These are phyloP conservation scores for Coemansia sp. DNA, from an alignment of 192 early-diverging fungal genomes.

Conservation along the genomic window DNA sequence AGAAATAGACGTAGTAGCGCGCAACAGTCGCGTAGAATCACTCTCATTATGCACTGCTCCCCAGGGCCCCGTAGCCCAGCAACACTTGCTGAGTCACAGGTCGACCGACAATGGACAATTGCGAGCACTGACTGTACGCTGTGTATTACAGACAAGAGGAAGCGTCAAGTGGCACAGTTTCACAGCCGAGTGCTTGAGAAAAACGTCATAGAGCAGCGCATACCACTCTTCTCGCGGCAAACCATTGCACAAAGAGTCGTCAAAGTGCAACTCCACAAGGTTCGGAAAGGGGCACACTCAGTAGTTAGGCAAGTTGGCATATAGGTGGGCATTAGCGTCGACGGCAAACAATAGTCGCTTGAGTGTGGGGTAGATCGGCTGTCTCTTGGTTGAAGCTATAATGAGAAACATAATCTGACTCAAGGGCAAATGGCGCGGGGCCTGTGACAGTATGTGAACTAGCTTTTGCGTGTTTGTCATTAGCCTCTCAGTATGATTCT, in stretches of 20 bases:
- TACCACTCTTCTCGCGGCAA: constrained; percentile 49
- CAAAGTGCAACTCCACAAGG: constrained; percentile 45
- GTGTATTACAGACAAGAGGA: constrained; percentile 48
- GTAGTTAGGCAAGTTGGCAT: not conserved
- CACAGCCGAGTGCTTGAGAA: constrained; percentile 22
- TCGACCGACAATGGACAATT: constrained; percentile 39
- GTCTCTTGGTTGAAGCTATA: not conserved
- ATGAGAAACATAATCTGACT: too few species aligned
- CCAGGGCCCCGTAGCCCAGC: constrained; percentile 43
- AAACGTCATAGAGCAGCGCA: constrained; percentile 45
- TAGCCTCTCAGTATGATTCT: not conserved
- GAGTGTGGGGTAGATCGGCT: constrained; percentile 13
- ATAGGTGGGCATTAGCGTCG: constrained; percentile 26
- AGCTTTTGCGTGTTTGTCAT: not conserved
- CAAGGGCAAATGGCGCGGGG: not conserved
- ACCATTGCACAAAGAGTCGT: constrained; percentile 31
- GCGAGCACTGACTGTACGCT: constrained; percentile 19
- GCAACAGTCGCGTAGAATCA: constrained; percentile 45
- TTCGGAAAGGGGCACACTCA: constrained; percentile 27
- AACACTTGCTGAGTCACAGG: constrained; percentile 45
- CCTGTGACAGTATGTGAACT: not conserved
- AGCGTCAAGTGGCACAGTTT: constrained; percentile 32
- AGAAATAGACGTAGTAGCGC: constrained; percentile 30
- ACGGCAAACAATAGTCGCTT: constrained; percentile 39
- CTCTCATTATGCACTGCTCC: constrained; percentile 21